Percentiles rank a stretch among this genome's conserved stretches.
Evolutionary conservation across 345 rosid species (phyloP).

Genomic region (Angophora floribunda): DNA sequence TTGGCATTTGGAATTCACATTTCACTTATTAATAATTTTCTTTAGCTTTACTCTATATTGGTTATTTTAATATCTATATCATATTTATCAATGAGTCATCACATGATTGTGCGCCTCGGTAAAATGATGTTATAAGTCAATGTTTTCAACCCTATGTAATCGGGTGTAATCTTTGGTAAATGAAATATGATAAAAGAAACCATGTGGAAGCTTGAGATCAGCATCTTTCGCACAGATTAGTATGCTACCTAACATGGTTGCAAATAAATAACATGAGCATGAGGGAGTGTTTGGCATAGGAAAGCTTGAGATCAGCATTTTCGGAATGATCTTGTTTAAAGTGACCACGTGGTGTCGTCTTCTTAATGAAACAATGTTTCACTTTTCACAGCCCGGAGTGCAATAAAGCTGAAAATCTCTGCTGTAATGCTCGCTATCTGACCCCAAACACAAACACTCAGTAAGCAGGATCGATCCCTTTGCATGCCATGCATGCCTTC

Average conservation of each 20-base stretch:
- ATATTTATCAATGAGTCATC: neutral
- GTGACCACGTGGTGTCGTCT: neutral
- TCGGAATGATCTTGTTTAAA: neutral
- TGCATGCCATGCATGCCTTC: neutral
- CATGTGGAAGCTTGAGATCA: neutral
- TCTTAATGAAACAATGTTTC: neutral
- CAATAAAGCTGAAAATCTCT: neutral
- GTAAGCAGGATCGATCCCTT: neutral
- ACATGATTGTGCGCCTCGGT: neutral
- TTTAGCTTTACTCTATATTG: neutral
- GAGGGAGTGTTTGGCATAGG: neutral
- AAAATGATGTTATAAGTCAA: neutral
- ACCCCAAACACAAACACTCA: neutral
- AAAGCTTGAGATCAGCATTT: neutral
- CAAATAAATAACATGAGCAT: neutral
- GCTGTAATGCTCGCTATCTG: neutral
- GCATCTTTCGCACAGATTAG: neutral
- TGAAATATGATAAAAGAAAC: neutral
- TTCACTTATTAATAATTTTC: neutral
- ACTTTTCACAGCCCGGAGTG: neutral
- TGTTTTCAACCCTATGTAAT: neutral
- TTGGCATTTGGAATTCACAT: neutral
- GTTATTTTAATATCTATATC: neutral
- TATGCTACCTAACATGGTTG: neutral
- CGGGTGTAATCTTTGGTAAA: neutral